Evolutionary conservation across 257 asterid species (phyloP).

Genomic region (Capsicum pubescens): DNA sequence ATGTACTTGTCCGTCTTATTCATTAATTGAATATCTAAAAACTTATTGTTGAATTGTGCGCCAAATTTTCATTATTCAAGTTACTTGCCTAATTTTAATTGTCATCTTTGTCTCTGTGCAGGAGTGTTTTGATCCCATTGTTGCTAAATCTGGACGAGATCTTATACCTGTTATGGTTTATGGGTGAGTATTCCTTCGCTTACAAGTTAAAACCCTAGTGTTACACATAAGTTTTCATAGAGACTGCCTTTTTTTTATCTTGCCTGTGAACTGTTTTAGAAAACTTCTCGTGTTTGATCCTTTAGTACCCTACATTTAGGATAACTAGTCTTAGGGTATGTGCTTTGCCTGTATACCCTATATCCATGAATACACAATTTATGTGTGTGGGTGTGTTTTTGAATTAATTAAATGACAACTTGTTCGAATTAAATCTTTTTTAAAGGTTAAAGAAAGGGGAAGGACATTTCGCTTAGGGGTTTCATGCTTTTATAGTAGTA

Average conservation of each 20-base stretch:
- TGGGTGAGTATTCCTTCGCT: slow-evolving; percentile 64
- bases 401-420: no score
- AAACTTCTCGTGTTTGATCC: slow-evolving; percentile 12
- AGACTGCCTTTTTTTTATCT: not conserved
- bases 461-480: no score
- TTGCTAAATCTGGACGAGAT: slow-evolving; percentile 95
- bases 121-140: slow-evolving; percentile 99
- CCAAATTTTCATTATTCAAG: not conserved
- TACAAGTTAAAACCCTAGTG: not conserved
- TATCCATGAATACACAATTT: not conserved
- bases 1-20: not conserved
- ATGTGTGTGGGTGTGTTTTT: not conserved
- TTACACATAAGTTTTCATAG: not conserved
- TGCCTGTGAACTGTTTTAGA: not conserved
- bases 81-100: not conserved
- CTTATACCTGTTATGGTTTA: slow-evolving; percentile 99
- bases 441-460: no score
- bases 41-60: not conserved
- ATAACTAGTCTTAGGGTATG: not conserved
- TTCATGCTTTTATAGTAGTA: not conserved
- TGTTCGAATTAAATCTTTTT: no score
- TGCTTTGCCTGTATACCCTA: not conserved
- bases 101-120: slow-evolving; percentile 41
- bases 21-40: slow-evolving; percentile 2
- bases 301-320: not conserved